Evolutionary conservation across 108 stramenopile species (phyloP), one percentile per base, ranked within the genome.

Genomic region (Chaetoceros muelleri): DNA sequence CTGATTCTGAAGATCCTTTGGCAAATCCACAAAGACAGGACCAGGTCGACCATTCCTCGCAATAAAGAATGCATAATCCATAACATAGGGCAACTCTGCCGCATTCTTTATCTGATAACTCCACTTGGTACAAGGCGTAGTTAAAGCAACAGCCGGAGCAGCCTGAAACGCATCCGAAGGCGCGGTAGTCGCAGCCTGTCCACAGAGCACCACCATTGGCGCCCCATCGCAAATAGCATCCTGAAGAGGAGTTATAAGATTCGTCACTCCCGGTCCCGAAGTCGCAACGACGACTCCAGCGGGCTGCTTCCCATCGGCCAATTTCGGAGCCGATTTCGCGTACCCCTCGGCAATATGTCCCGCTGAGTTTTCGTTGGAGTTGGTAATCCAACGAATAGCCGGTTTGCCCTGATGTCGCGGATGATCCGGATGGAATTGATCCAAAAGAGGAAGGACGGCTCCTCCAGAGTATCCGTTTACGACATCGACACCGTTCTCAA

Each of bases 391-490:
- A 62, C 82, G 80, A 50, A 95, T 90, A 2, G 70, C 54, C 16
- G 55, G 44, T 13, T 55, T 50, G 22, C 54, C 63, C 3, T 57
- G 52, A 58, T 91, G 90, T 21, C 90, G 71, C 19, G 90, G 90
- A 57, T 91, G 85, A 17, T 72, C 71, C 2, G 64, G 55, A 48
- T 91, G 90, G 75, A 91, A 91, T 62, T 91, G 85, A 68, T 91
- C 90, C 48, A 91, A 58, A 19, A 91, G 71, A 45, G 93, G 93
- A 23, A 95, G 55, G 53, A 95, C 88, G 59, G 93, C 93, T 28
- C 93, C 93, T 23, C 90, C 93, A 20, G 90, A 89, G 69, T 92
- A 95, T 29, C 93, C 93, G 61, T 91, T 91, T 53, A 95, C 87
- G 44, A 87, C 84, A 34, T 78, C 67, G 44, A 85, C 83, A 30